Evolutionary conservation across 2,329 filamentous ascomycete species (phyloP), one percentile per base, ranked within the genome.

Genomic region (Laburnicola sp.): DNA sequence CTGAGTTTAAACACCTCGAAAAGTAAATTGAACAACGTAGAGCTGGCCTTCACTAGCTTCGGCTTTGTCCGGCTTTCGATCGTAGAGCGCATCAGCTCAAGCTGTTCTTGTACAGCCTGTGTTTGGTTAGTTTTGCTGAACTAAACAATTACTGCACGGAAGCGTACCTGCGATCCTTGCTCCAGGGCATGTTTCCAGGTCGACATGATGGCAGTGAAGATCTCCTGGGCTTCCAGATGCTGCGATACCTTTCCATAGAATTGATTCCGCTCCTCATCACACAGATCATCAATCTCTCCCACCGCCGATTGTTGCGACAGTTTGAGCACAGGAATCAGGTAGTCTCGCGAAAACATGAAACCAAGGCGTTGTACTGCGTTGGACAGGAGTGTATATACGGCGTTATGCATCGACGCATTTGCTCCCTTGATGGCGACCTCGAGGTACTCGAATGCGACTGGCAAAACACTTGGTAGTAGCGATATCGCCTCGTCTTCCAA

Each of bases 401-500:
- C 91, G 62, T 93, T 89, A 69, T 95, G 90, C 27, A 97, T 76
- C 59, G 85, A 83, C 16, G 79, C 74, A 30, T 80, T 76, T 25
- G 78, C 76, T 10, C 78, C 79, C 21, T 74, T 68, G 27, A 91
- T 70, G 56, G 86, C 89, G 50, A 81, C 74, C 44, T 85, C 78
- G 42, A 97, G 80, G 60, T 96, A 88, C 4, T 79, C 73, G 38
- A 97, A 80, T 0, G 87, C 82, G 56, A 83, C 86, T 0, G 87
- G 85, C 35, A 97, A 82, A 0, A 91, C 86, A 23, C 80, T 80
- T 0, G 93, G 91, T 21, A 97, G 77, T 0, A 97, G 80, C 0
- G 91, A 88, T 21, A 97, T 87, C 53, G 96, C 88, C 9, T 87
- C 87, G 58, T 96, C 91, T 51, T 88, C 87, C 34, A 97, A 16